Evolutionary conservation across 257 asterid genomes (phyloP), one percentile per base, ranked within the genome.

Genomic region (Solanum pinnatisectum): DNA sequence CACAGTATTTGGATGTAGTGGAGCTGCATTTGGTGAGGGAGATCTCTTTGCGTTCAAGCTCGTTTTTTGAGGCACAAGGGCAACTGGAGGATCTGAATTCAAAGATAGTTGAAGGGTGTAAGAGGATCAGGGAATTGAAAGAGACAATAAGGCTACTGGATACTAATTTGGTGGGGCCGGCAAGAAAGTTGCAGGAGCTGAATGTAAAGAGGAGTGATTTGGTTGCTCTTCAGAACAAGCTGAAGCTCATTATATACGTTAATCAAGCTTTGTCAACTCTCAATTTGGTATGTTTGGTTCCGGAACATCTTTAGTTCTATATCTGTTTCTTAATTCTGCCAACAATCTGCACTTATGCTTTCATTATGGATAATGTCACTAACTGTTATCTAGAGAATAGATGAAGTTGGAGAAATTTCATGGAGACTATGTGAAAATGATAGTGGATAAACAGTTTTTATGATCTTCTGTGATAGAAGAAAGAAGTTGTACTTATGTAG

Each of bases 1-100:
- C 99, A 14, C 99, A 95, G 94, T 97, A 97, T 90, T 95, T 97
- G 93, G 99, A 97, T 93, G 98, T 96, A 87, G 99, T 97, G 90
- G 99, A 97, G 91, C 74, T 97, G 92, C 98, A 97, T 91, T 95
- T 97, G 93, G 99, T 96, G 73, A 94, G 89, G 95, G 99, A 97
- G 95, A 97, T 97, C 70, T 97, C 99, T 6, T 76, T 96, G 93
- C 90, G 99, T 87, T 96, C 99, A 30, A 93, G 93, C 90, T 95
- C 98, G 0, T 97, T 97, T 88, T 97, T 93, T 84, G 99, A 97
- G 94, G 99, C 99, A 13, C 99, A 97, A 92, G 98, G 94, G 90
- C 98, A 95, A 90, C 91, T 97, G 94, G 98, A 89, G 93, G 98
- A 97, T 89, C 93, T 97, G 90, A 96, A 92, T 90, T 65, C 85